Percentiles rank a stretch among this genome's conserved stretches.
Evolutionary conservation across 768 basidiomycete genomes (phyloP).

Genomic region (Naganishia kalamii): DNA sequence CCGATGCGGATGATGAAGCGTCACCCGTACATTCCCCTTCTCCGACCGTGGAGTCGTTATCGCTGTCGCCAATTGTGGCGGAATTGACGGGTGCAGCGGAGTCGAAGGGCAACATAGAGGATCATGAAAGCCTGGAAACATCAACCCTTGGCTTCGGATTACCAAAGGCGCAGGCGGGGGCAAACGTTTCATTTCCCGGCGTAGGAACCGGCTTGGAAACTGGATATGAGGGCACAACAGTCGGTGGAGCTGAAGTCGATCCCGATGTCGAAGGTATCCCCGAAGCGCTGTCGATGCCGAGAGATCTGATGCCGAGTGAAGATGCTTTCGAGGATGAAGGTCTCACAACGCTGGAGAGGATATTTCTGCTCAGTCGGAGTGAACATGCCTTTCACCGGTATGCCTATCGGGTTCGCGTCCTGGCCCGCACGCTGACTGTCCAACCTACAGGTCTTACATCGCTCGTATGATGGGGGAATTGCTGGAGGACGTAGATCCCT

Average conservation of each 20-base stretch:
- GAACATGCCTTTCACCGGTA: constrained; percentile 59
- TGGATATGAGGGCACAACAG: not conserved
- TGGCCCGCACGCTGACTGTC: not conserved
- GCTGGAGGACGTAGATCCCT: constrained; percentile 66
- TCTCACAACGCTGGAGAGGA: constrained; percentile 77
- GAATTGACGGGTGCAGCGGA: not conserved
- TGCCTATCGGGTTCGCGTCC: constrained; percentile 25
- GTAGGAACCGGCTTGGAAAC: not conserved
- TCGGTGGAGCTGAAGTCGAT: constrained; percentile 1
- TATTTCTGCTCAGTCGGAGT: constrained; percentile 81
- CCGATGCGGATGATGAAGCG: constrained; percentile 19
- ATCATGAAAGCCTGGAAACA: not conserved
- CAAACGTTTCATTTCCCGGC: not conserved
- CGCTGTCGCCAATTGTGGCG: not conserved
- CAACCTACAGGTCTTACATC: constrained; percentile 63
- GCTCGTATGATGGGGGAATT: constrained; percentile 73
- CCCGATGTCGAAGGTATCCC: constrained; percentile 24
- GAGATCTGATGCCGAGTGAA: constrained; percentile 38
- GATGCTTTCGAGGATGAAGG: constrained; percentile 67
- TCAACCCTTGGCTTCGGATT: not conserved
- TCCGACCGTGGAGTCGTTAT: not conserved
- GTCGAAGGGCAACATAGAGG: not conserved
- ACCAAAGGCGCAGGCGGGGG: not conserved
- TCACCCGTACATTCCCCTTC: not conserved
- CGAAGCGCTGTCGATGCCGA: constrained; percentile 36